A percentile compares a stretch with the other conserved stretches of the same genome.
Evolutionary conservation across 257 asterid species (phyloP).

Genomic region (Nicotiana otophora): DNA sequence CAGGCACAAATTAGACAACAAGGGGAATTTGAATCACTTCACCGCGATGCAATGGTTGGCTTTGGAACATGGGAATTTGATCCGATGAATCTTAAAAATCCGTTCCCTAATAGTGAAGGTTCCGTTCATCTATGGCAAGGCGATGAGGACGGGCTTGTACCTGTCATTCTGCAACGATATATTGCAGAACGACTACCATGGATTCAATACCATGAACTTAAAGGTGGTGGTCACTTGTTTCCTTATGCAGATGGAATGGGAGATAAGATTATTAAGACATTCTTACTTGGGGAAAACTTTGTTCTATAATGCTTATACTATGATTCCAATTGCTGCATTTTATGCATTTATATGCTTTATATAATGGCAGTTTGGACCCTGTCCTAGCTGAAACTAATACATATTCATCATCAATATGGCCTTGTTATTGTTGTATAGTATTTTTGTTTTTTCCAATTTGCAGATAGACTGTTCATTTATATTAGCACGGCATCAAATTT

Average conservation of each 20-base stretch:
- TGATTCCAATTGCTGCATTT: too few species aligned
- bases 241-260: slow-evolving; percentile 6
- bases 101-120: slow-evolving; percentile 6
- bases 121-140: slow-evolving; percentile 18
- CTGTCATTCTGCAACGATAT: neutral
- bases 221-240: slow-evolving; percentile 1
- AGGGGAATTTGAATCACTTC: neutral
- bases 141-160: neutral
- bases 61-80: slow-evolving; percentile 3
- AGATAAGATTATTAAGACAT: slow-evolving; percentile 1
- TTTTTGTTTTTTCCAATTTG: too few species aligned
- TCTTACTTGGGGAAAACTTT: neutral
- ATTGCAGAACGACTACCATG: slow-evolving; percentile 5
- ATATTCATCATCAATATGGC: too few species aligned
- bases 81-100: neutral
- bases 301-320: neutral
- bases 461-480: too few species aligned
- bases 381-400: too few species aligned
- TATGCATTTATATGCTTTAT: too few species aligned
- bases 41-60: neutral
- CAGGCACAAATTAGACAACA: slow-evolving; percentile 9
- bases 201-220: neutral
- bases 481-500: too few species aligned
- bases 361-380: too few species aligned
- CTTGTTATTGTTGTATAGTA: too few species aligned